A percentile compares a stretch with the other conserved stretches of the same genome.
These are phyloP conservation scores for Penicillium riverlandense DNA, from an alignment of 495 filamentous ascomycete species.

Conservation along the genomic window DNA sequence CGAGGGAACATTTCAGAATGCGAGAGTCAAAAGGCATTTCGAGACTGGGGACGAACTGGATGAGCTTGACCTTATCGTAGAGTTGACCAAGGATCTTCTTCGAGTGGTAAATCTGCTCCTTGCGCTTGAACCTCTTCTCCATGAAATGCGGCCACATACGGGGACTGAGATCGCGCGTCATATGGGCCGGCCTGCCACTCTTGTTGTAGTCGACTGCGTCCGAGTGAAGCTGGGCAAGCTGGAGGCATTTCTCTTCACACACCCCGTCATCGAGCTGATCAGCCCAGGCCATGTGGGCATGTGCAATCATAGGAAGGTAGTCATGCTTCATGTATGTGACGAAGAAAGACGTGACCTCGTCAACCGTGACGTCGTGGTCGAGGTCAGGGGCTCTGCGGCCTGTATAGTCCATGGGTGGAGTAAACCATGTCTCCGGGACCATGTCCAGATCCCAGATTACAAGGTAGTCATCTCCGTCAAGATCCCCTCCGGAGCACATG, in stretches of 20 bases:
- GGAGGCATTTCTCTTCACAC: constrained; percentile 61
- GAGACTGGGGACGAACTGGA: constrained; percentile 66
- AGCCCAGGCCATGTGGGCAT: constrained; percentile 72
- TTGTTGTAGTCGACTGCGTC: constrained; percentile 91
- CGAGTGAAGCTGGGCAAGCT: constrained; percentile 78
- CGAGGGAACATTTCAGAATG: constrained; percentile 57
- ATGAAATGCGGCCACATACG: constrained; percentile 82
- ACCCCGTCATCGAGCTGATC: constrained; percentile 59
- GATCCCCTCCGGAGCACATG: constrained; percentile 94
- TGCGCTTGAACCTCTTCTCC: constrained; percentile 54
- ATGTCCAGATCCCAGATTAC: constrained; percentile 86
- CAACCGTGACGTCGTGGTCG: constrained; percentile 51
- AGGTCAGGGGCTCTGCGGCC: constrained; percentile 44
- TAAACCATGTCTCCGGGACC: constrained; percentile 61
- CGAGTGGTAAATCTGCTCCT: constrained; percentile 57
- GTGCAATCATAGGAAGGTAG: constrained; percentile 68
- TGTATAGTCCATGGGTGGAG: constrained; percentile 66
- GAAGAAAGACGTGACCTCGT: constrained; percentile 77
- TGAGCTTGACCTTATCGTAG: constrained; percentile 62
- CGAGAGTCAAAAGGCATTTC: constrained; percentile 67
- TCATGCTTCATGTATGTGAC: constrained; percentile 93
- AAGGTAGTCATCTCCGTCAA: constrained; percentile 94
- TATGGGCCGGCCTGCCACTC: constrained; percentile 67
- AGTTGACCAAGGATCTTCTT: constrained; percentile 70
- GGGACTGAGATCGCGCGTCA: constrained; percentile 54